Evolutionary conservation across 1,284 basidiomycete species (phyloP).

Genomic region (Pulveroboletus sp.): DNA sequence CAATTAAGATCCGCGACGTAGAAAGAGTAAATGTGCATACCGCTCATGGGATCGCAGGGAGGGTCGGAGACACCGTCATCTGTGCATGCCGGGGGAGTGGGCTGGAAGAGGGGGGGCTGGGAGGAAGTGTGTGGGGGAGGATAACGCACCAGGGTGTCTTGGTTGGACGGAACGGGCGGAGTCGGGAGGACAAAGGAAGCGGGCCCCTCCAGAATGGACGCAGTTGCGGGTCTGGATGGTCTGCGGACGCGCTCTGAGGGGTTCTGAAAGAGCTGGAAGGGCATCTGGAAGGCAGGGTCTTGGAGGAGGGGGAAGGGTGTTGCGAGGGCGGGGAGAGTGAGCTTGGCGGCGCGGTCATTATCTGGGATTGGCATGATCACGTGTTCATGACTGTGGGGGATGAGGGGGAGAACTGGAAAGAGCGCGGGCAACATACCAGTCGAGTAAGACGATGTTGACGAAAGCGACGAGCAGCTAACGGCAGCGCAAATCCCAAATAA

Average conservation of each 20-base stretch:
- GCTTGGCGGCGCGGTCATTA: constrained; percentile 20
- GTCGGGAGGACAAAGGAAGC: constrained; percentile 28
- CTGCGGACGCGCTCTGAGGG: constrained; percentile 31
- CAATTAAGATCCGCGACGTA: constrained; percentile 5
- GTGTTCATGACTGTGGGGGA: constrained; percentile 15
- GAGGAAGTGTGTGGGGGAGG: not conserved
- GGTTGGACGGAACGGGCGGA: constrained; percentile 15
- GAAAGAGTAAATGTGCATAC: constrained; percentile 18
- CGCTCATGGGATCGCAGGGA: constrained; percentile 23
- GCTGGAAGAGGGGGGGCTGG: constrained; percentile 1
- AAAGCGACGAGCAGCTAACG: too few relatives aligned
- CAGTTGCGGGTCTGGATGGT: constrained; percentile 51
- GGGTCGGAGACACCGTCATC: constrained; percentile 18
- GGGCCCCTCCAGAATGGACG: constrained; percentile 44
- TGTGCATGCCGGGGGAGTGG: constrained; percentile 3
- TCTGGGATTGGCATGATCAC: constrained; percentile 34
- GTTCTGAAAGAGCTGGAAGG: constrained; percentile 31
- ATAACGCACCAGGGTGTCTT: constrained; percentile 13
- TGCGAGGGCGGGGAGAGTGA: constrained; percentile 21
- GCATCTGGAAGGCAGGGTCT: constrained; percentile 33
- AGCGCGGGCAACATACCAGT: too few relatives aligned
- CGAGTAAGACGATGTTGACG: too few relatives aligned
- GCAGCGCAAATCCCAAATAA: not conserved
- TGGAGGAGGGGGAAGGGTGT: constrained; percentile 31
- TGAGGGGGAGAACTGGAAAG: too few relatives aligned